Percentiles rank a stretch among this genome's conserved stretches.
Evolutionary conservation across 192 early-diverging fungal species (phyloP).

Genomic region (Backusella westeae): DNA sequence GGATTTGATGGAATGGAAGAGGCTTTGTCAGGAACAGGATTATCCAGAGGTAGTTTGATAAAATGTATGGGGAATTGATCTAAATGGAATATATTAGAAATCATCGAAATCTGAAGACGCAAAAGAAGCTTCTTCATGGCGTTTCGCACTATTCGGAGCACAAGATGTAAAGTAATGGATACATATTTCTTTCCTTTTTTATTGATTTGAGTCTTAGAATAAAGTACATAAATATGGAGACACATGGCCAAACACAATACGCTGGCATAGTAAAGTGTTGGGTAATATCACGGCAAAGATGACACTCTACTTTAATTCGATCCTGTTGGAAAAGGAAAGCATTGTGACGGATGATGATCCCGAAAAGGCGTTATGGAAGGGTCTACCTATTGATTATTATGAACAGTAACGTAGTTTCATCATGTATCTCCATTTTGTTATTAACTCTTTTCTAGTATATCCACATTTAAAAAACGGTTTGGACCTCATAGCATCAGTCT

Average conservation of each 20-base stretch:
- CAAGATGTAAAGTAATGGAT: background rate
- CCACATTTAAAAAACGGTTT: constrained; percentile 42
- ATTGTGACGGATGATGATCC: constrained; percentile 41
- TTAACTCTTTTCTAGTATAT: constrained; percentile 28
- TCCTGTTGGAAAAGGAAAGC: constrained; percentile 45
- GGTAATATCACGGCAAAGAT: constrained; percentile 48
- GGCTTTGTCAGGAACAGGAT: constrained; percentile 38
- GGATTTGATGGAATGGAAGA: constrained; percentile 44
- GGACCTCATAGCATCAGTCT: constrained; percentile 44
- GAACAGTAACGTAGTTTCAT: constrained; percentile 35
- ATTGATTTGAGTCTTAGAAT: constrained; percentile 1
- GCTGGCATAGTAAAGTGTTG: constrained; percentile 42
- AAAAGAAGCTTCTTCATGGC: constrained; percentile 12
- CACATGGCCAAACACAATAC: constrained; percentile 36
- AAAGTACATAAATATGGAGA: constrained; percentile 36
- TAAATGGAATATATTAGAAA: constrained; percentile 9
- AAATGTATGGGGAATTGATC: background rate
- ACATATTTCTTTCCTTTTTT: background rate
- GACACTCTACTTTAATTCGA: constrained; percentile 50
- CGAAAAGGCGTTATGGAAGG: constrained; percentile 41
- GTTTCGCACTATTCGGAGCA: constrained; percentile 11
- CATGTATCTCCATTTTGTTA: background rate
- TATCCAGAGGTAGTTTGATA: constrained; percentile 38
- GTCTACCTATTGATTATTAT: constrained; percentile 42
- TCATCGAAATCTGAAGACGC: constrained; percentile 16